Conservation (phyloP, 768 basidiomycete genomes). For the Lactarius hatsudake region DNA sequence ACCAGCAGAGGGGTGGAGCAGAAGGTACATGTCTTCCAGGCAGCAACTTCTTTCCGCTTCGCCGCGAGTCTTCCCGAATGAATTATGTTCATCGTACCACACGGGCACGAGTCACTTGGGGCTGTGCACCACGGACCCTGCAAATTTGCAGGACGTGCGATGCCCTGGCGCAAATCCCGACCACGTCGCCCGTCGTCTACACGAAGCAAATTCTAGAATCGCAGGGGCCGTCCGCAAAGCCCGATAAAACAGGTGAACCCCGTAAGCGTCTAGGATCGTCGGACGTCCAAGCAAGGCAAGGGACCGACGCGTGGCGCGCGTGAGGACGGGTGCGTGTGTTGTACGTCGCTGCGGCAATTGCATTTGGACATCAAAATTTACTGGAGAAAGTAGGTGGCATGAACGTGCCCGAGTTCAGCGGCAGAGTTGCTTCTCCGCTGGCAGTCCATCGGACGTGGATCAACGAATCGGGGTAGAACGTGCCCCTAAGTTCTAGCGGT, state of each 20-base stretch:
- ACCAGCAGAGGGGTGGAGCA: neutral
- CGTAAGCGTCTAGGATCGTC: slow-evolving; percentile 15
- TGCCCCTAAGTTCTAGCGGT: slow-evolving; percentile 11
- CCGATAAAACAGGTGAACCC: neutral
- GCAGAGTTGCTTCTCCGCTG: slow-evolving; percentile 15
- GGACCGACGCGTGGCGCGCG: slow-evolving; percentile 24
- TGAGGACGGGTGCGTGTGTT: slow-evolving; percentile 18
- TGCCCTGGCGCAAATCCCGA: slow-evolving; percentile 8
- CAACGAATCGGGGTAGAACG: slow-evolving; percentile 11
- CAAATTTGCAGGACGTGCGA: slow-evolving; percentile 6
- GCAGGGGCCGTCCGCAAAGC: neutral
- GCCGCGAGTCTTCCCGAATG: neutral
- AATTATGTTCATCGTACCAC: slow-evolving; percentile 1
- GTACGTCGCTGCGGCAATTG: slow-evolving; percentile 18
- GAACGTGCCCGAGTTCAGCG: slow-evolving; percentile 21
- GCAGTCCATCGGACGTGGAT: slow-evolving; percentile 20
- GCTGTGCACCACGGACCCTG: slow-evolving; percentile 1
- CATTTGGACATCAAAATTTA: slow-evolving; percentile 4
- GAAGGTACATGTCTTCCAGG: neutral
- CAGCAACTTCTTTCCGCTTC: neutral
- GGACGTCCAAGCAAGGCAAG: slow-evolving; percentile 12
- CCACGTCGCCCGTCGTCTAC: slow-evolving; percentile 1
- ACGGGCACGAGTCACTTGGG: neutral
- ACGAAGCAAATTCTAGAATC: slow-evolving; percentile 6
- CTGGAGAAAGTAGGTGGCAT: slow-evolving; percentile 9